Evolutionary conservation across 192 early-diverging fungal species (phyloP), one percentile per base, ranked within the genome.

Genomic region (Rhizoclosmatium globosum): DNA sequence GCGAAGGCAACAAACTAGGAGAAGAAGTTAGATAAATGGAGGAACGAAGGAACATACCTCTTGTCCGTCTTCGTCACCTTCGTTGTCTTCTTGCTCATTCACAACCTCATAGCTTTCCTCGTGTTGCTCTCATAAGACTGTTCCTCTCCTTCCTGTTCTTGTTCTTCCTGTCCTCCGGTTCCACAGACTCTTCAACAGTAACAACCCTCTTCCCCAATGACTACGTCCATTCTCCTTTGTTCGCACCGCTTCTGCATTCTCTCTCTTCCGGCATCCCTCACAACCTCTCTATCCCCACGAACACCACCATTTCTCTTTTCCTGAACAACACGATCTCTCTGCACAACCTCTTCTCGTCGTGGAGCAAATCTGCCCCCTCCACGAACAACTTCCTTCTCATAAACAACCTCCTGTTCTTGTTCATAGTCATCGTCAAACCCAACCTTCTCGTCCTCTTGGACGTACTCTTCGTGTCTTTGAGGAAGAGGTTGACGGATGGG

Each of bases 61-160:
- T 17, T 53, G 9, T 17, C 17, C 50, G 6, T 53, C 67, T 68
- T 21, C 39, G 4, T 46, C 43, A 41, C 17, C 39, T 42, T 0
- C 15, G 1, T 64, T 17, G 61, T 64, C n/a, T 39, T n/a, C n/a
- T 7, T 39, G n/a, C 21, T 38, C 61, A 7, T 19, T 39, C 21
- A 17, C 61, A 7, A 9, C 50, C 62, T 64, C 21, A 64, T 64
- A 3, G 62, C n/a, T 21, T 39, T 13, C 13, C 62, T 53, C 50
- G 0, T 31, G 31, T 31, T 31, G 31, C 31, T 31, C 31, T 31
- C 31, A 58, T n/a, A 58, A 6, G 3, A n/a, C 3, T 58, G 17
- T 17, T 58, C 64, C n/a, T 38, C 64, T 65, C 64, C 38, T 65
- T 57, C 53, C n/a, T 57, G 13, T 57, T 57, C 53, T 57, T 57